Evolutionary conservation across 371 early-diverging fungal species (phyloP), one percentile per base, ranked within the genome.

Genomic region (Polyrhizophydium stewartii): DNA sequence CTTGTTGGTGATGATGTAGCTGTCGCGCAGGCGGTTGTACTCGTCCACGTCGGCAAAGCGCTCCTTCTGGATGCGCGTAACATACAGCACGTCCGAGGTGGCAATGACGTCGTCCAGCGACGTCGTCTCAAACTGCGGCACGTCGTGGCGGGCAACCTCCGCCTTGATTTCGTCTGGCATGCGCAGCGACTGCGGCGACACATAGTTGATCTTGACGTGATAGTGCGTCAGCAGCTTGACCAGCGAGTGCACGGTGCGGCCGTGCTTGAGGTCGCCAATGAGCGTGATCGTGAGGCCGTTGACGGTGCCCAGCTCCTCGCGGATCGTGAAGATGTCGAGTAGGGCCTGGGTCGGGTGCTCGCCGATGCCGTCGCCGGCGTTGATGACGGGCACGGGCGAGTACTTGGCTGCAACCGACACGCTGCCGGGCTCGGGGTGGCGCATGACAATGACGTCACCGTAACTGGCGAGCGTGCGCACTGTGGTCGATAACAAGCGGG

Each of bases 331-430:
- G 24, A 87, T 84, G 74, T 98, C 98, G 60, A 98, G 82, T 85
- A 96, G 91, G 49, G 97, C 98, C 61, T 97, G 98, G 24, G 95
- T 92, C 32, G 98, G 98, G 77, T 98, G 98, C 80, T 96, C 98
- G 46, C 98, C 97, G 56, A 88, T 82, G 65, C 98, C 98, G 72
- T 96, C 97, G 64, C 98, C 96, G 50, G 95, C 97, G 69, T 95
- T 96, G 76, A 98, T 90, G 40, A 98, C 82, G 22, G 96, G 97
- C 16, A 94, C 88, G 27, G 74, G 72, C 55, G 91, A 85, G 76
- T 83, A 88, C 76, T 91, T 92, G 61, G 96, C 90, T 33, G 94
- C 97, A 31, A 82, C 66, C 59, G 85, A 74, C 35, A 88, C 92
- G 60, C 87, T 86, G 46, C 96, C 97, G 32, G 89, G 89, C 62